A percentile compares a stretch with the other conserved stretches of the same genome.
Conservation (phyloP, 2,329 filamentous ascomycete genomes). For the Bipolaris gigantea region DNA sequence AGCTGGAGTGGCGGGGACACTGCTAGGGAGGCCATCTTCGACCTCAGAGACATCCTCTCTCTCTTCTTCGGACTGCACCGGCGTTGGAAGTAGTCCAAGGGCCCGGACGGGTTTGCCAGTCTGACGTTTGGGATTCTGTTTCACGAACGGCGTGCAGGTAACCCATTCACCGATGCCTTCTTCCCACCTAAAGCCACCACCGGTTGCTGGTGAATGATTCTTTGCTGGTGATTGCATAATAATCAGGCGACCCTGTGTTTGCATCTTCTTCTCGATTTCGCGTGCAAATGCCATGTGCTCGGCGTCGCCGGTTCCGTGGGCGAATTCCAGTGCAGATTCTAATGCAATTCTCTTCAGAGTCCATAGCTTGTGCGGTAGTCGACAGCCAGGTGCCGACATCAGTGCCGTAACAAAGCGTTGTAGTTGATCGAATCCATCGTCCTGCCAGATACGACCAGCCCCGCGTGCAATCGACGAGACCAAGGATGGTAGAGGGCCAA, state of each 20-base stretch:
- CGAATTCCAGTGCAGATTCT: constrained; percentile 44
- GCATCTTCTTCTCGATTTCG: constrained; percentile 39
- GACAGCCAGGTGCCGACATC: constrained; percentile 24
- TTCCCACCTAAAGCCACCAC: constrained; percentile 47
- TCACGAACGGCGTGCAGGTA: constrained; percentile 45
- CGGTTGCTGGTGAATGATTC: constrained; percentile 28
- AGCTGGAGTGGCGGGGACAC: background rate
- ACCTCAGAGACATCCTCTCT: constrained; percentile 17
- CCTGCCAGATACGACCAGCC: constrained; percentile 40
- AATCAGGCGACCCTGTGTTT: constrained; percentile 29
- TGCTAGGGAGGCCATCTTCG: constrained; percentile 5
- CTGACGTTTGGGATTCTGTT: constrained; percentile 20
- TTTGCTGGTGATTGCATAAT: constrained; percentile 34
- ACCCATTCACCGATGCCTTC: constrained; percentile 53
- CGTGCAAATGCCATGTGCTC: constrained; percentile 35
- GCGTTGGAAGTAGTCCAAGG: constrained; percentile 33
- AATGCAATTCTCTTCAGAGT: constrained; percentile 43
- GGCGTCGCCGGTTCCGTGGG: constrained; percentile 31
- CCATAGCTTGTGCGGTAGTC: constrained; percentile 38
- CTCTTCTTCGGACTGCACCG: constrained; percentile 29
- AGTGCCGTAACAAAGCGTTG: constrained; percentile 35
- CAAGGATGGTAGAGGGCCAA: constrained; percentile 34
- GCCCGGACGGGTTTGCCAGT: constrained; percentile 22
- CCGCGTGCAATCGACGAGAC: constrained; percentile 39
- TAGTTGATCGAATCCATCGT: constrained; percentile 41